These are phyloP conservation scores for Penicillium verhagenii DNA, from an alignment of 495 filamentous ascomycete genomes.

Conservation along the genomic window DNA sequence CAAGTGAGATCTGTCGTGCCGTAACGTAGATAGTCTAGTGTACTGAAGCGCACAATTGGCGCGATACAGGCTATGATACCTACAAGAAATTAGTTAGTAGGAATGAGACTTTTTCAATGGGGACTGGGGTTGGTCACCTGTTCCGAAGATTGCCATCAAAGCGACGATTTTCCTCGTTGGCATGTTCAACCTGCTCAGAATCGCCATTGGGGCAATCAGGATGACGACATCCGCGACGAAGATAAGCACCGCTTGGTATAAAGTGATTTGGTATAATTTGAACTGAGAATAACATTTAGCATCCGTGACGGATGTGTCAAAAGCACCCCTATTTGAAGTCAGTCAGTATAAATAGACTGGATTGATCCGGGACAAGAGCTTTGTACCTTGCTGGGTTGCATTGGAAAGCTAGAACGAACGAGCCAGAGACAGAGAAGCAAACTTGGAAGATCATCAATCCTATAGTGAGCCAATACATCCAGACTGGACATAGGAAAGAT, in stretches of 20 bases:
- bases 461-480: conserved; percentile 7
- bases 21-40: conserved; percentile 5
- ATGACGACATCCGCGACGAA: conserved; percentile 4
- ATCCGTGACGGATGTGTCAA: neutral
- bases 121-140: too few species aligned
- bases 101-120: too few species aligned
- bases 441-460: conserved; percentile 6
- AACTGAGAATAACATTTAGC: conserved; percentile 3
- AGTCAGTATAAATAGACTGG: neutral
- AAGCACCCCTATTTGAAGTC: neutral
- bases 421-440: conserved; percentile 4
- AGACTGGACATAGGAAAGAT: too few species aligned
- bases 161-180: conserved; percentile 1
- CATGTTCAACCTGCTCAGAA: conserved; percentile 1
- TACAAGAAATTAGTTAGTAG: neutral
- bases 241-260: conserved; percentile 7
- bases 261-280: conserved; percentile 1
- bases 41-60: conserved; percentile 14
- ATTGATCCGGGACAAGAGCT: neutral
- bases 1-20: conserved; percentile 9
- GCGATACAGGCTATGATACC: conserved; percentile 14
- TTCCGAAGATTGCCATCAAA: conserved; percentile 11
- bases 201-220: neutral
- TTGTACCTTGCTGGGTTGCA: conserved; percentile 6
- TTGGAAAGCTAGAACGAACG: conserved; percentile 5